Evolutionary conservation across 768 basidiomycete species (phyloP), one percentile per base, ranked within the genome.

Genomic region (Kwoniella heveanensis): DNA sequence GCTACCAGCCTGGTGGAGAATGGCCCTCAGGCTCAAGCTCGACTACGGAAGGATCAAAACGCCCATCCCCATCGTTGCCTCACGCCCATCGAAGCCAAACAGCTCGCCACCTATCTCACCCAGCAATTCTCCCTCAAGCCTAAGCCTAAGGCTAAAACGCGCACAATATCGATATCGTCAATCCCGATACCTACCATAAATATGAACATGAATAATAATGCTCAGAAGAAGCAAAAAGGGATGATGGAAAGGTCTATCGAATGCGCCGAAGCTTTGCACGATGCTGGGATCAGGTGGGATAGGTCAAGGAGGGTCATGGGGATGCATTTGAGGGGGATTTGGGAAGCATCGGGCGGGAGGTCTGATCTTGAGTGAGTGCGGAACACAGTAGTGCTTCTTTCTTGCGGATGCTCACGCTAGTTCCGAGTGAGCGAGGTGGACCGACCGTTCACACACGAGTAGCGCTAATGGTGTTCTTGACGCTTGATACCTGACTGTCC

Each of bases 231-330:
- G 39, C 39, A 52, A 4, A 72, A 71, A 46, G 54, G 53, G 15
- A 19, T 72, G 36, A 76, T 73, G 74, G 52, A 30, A 8, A 65
- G 68, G 22, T 65, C 60, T 25, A 76, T 76, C 48, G 13, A 26
- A 5, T 36, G 71, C 1, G 65, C 71, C 1, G 69, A 72, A 24
- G 56, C 64, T 36, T 49, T 76, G 29, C 65, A 73, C 44, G 64
- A 56, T 5, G 65, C 62, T 1, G 71, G 71, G 2, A 65, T 76
- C 39, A 67, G 70, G 53, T 76, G 71, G 71, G 74, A 76, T 44
- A 65, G 32, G 27, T 51, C 58, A 7, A 15, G 74, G 29, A 48
- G 65, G 48, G 71, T 76, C 6, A 76, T 76, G 74, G 74, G 74
- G 1, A 61, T 67, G 61, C 74, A 76, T 64, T 37, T 76, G 22